Evolutionary conservation across 495 filamentous ascomycete genomes (phyloP), one percentile per base, ranked within the genome.

Genomic region (Sordaria brevicollis): DNA sequence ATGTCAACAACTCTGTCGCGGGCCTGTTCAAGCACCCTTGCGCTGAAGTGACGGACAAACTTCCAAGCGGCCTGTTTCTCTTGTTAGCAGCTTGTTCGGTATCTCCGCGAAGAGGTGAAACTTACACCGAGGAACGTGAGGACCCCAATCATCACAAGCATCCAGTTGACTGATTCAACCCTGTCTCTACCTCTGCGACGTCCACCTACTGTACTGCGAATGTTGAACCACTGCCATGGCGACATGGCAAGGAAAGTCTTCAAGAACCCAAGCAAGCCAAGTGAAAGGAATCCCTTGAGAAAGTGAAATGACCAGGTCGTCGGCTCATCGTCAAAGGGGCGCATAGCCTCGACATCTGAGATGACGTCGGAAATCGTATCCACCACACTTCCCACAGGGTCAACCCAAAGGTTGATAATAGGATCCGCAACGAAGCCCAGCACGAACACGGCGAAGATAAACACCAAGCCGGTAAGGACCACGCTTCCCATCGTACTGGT

Each of bases 361-460:
- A 81, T 74, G 71, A 76, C 72, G 34, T 74, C 80, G 35, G 74
- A 71, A 33, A 85, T 77, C 3, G 77, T 69, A 33, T 84, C 83
- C 65, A 75, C 70, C 65, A 83, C 71, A 57, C 76, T 79, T 73
- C 85, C 76, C 68, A 89, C 79, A 0, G 92, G 92, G 76, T 96
- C 93, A 17, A 94, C 78, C 82, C 93, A 96, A 21, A 96, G 81
- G 71, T 91, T 91, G 76, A 99, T 91, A 73, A 98, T 92, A 11
- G 93, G 93, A 81, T 97, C 94, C 71, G 93, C 93, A 76, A 97
- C 80, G 74, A 97, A 97, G 68, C 93, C 93, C 71, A 96, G 86
- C 2, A 92, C 6, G 73, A 94, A 97, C 35, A 96, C 81, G 57
- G 89, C 84, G 38, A 89, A 69, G 13, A 92, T 36, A 65, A 96